A percentile compares a stretch with the other conserved stretches of the same genome.
These are phyloP conservation scores for Capsicum chinense DNA, from an alignment of 257 asterid genomes.

Conservation along the genomic window DNA sequence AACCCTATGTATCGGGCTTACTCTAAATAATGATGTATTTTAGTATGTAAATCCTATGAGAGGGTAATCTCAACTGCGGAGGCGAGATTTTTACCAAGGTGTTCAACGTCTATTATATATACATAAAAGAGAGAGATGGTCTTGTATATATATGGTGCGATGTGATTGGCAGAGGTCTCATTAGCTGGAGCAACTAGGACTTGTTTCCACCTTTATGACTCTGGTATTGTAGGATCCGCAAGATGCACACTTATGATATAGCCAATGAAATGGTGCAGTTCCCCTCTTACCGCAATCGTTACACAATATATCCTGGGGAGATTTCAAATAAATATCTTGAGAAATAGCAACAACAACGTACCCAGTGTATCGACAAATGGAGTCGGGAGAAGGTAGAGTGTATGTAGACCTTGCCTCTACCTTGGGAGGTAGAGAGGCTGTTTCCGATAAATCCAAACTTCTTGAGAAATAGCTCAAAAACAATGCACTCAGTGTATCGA, in stretches of 20 bases:
- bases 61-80: background rate
- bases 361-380: too few relatives aligned
- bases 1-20: constrained; percentile 21
- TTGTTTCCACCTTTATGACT: constrained; percentile 78
- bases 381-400: too few relatives aligned
- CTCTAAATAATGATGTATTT: background rate
- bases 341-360: too few relatives aligned
- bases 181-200: constrained; percentile 61
- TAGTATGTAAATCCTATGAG: background rate
- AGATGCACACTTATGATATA: constrained; percentile 84
- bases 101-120: background rate
- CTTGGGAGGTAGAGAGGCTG: too few relatives aligned
- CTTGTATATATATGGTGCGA: background rate
- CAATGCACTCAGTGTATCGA: too few relatives aligned
- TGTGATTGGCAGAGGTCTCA: background rate
- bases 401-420: too few relatives aligned
- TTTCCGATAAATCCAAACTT: too few relatives aligned
- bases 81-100: background rate
- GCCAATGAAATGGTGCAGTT: constrained; percentile 87
- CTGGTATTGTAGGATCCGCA: constrained; percentile 91
- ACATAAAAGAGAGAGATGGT: background rate
- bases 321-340: background rate
- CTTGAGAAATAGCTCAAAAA: too few relatives aligned
- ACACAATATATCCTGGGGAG: constrained; percentile 77
- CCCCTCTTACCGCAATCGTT: constrained; percentile 86